Percentiles rank a stretch among this genome's conserved stretches.
Conservation (phyloP, 73 alveolate species). For the Paramecium sonneborni region DNA sequence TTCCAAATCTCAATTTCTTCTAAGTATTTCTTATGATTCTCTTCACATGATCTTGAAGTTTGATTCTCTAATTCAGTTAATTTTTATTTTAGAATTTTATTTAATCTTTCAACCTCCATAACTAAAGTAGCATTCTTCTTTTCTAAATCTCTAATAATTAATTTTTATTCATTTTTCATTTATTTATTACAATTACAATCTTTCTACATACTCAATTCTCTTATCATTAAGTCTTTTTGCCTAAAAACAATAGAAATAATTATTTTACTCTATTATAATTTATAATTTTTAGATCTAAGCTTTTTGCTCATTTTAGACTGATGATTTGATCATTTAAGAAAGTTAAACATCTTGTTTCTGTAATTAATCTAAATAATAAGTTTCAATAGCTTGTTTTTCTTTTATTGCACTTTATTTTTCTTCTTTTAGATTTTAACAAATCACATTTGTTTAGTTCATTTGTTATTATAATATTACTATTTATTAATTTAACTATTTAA, state of each 20-base stretch:
- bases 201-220: slow-evolving; percentile 12
- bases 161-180: not conserved
- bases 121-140: slow-evolving; percentile 43
- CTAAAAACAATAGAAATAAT: not conserved
- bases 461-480: not conserved
- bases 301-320: slow-evolving; percentile 21
- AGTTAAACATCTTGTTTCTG: not conserved
- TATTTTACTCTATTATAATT: not conserved
- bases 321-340: not conserved
- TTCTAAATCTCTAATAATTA: slow-evolving; percentile 19
- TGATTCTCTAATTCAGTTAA: slow-evolving; percentile 45
- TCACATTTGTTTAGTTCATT: not conserved
- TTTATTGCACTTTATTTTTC: slow-evolving; percentile 28
- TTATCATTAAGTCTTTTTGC: not conserved
- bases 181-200: not conserved
- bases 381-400: slow-evolving; percentile 32
- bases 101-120: slow-evolving; percentile 52
- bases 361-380: slow-evolving; percentile 29
- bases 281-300: not conserved
- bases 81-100: not conserved
- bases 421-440: not conserved
- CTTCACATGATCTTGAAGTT: not conserved
- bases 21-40: not conserved
- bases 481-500: not conserved
- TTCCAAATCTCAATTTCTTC: slow-evolving; percentile 51